Evolutionary conservation across 2,329 filamentous ascomycete species (phyloP).

Genomic region (Penicillium sp.): DNA sequence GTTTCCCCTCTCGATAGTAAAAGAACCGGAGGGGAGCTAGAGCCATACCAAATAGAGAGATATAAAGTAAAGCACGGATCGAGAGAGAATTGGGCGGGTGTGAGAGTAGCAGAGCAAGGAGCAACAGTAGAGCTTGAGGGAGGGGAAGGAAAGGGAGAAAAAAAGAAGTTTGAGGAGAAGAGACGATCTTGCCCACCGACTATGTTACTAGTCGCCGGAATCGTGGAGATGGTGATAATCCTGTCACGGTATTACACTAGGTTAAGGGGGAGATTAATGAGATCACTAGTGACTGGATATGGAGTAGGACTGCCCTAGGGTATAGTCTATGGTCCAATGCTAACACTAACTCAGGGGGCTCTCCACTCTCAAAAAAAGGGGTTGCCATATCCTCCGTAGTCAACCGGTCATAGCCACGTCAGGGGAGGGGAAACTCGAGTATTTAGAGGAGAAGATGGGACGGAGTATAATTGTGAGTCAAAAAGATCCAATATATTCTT

Average conservation of each 20-base stretch:
- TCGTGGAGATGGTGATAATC: slow-evolving; percentile 5
- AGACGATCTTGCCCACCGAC: slow-evolving; percentile 20
- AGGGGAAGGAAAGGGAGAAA: slow-evolving; percentile 9
- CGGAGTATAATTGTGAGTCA: too few species aligned
- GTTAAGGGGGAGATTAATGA: not conserved
- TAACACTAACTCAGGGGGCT: too few species aligned
- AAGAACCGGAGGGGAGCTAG: slow-evolving; percentile 3
- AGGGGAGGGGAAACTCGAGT: not conserved
- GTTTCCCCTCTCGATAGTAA: not conserved
- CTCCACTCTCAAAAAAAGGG: too few species aligned
- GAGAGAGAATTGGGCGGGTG: not conserved
- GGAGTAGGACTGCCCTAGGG: too few species aligned
- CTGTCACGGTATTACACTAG: slow-evolving; percentile 4
- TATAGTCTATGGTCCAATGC: too few species aligned
- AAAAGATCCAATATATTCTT: too few species aligned
- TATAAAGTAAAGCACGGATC: slow-evolving; percentile 7
- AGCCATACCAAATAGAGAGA: slow-evolving; percentile 1
- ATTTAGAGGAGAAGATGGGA: too few species aligned
- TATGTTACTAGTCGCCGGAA: slow-evolving; percentile 14
- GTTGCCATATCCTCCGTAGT: too few species aligned
- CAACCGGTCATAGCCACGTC: not conserved
- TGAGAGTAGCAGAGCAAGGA: slow-evolving; percentile 8
- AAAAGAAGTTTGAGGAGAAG: slow-evolving; percentile 10
- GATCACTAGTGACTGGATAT: too few species aligned
- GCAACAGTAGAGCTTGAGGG: not conserved